Evolutionary conservation across 164 flowering plant genomes (phyloP).

Genomic region (Chimonanthus salicifolius): DNA sequence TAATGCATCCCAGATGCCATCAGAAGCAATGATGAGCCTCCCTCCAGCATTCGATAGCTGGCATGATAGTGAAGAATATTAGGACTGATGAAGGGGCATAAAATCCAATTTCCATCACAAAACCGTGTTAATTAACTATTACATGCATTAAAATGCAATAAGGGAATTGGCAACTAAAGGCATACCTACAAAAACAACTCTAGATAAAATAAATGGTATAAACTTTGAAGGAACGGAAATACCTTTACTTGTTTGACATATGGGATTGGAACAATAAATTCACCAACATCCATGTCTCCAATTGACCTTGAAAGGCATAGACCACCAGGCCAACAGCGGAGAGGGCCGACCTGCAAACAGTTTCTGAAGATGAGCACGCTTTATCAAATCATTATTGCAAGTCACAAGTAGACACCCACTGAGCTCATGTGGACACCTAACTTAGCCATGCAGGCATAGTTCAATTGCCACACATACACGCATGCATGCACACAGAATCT

Average conservation of each 20-base stretch:
- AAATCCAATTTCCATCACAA: not conserved
- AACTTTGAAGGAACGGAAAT: not conserved
- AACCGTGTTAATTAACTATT: not conserved
- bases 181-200: not conserved
- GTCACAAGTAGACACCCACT: no score
- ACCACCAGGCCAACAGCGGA: conserved; percentile 96
- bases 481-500: no score
- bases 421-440: no score
- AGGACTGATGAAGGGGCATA: not conserved
- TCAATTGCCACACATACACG: no score
- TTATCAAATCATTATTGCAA: not conserved
- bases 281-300: conserved; percentile 93
- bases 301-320: conserved; percentile 92
- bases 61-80: conserved; percentile 14
- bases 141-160: not conserved
- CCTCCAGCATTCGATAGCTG: conserved; percentile 81
- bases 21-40: conserved; percentile 86
- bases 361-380: conserved; percentile 4
- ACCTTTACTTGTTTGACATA: conserved; percentile 95
- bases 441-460: no score
- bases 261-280: conserved; percentile 83
- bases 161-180: not conserved
- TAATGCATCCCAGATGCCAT: conserved; percentile 92
- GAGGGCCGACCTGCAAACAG: conserved; percentile 65
- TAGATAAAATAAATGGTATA: not conserved